These are phyloP conservation scores for Malbranchea zuffiana DNA, from an alignment of 2,329 filamentous ascomycete genomes.

Conservation along the genomic window DNA sequence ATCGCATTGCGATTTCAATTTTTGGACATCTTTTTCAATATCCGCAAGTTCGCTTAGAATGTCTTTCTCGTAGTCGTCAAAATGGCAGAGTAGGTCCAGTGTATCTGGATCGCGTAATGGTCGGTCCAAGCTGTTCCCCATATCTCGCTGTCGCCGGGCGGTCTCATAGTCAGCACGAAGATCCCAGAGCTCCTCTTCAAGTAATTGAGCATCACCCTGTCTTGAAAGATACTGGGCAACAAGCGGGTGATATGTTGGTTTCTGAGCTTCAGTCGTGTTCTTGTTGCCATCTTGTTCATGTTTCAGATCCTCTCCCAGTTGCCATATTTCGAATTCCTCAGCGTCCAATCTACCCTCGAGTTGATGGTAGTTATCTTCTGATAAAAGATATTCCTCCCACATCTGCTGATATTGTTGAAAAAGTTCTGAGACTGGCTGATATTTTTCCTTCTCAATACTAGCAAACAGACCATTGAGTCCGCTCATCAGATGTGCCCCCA, in stretches of 20 bases:
- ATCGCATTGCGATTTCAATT: constrained; percentile 17
- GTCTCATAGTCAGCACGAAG: constrained; percentile 7
- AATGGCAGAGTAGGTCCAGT: constrained; percentile 18
- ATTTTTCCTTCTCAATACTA: constrained; percentile 5
- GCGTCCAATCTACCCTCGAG: constrained; percentile 20
- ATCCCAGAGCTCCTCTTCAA: constrained; percentile 8
- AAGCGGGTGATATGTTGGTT: constrained; percentile 6
- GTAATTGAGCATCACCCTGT: constrained; percentile 2
- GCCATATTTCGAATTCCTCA: constrained; percentile 20
- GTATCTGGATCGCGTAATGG: constrained; percentile 7
- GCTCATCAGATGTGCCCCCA: constrained; percentile 18
- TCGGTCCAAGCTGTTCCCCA: neutral
- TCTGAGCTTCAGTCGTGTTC: neutral
- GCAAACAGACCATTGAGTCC: constrained; percentile 17
- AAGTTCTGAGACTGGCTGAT: constrained; percentile 9
- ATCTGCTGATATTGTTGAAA: constrained; percentile 17
- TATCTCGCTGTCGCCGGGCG: constrained; percentile 5
- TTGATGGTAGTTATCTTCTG: constrained; percentile 20
- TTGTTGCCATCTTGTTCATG: neutral
- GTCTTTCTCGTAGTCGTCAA: constrained; percentile 16
- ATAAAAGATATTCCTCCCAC: constrained; percentile 18
- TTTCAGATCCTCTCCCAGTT: constrained; percentile 16
- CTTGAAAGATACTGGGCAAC: constrained; percentile 8
- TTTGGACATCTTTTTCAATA: constrained; percentile 14
- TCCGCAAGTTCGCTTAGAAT: constrained; percentile 18